Evolutionary conservation across 805 yeast species (phyloP).

Genomic region (Candida patagonica): DNA sequence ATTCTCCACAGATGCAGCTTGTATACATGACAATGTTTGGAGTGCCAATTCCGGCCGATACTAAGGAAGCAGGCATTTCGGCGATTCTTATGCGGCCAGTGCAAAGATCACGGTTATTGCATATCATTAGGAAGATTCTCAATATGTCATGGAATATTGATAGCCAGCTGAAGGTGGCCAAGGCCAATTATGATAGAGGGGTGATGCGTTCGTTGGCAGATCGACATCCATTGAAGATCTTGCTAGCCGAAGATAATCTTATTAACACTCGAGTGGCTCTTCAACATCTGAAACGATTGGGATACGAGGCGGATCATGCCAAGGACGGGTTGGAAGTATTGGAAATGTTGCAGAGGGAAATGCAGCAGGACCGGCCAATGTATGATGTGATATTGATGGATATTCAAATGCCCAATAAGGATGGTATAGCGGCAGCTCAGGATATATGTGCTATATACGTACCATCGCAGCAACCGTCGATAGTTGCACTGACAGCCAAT

Average conservation of each 20-base stretch:
- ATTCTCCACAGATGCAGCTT: slow-evolving; percentile 14
- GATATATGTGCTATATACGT: slow-evolving; percentile 31
- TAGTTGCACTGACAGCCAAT: slow-evolving; percentile 43
- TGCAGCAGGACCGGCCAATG: slow-evolving; percentile 26
- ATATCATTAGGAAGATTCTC: slow-evolving; percentile 13
- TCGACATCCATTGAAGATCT: slow-evolving; percentile 36
- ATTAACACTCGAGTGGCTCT: slow-evolving; percentile 43
- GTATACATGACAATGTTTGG: slow-evolving; percentile 21
- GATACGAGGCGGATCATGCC: slow-evolving; percentile 44
- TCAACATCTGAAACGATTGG: slow-evolving; percentile 40
- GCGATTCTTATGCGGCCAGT: slow-evolving; percentile 20
- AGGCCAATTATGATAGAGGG: slow-evolving; percentile 16
- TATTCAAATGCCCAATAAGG: slow-evolving; percentile 46
- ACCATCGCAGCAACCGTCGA: slow-evolving; percentile 28
- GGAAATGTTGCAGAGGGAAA: slow-evolving; percentile 26
- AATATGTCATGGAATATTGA: slow-evolving; percentile 10
- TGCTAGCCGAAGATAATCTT: slow-evolving; percentile 45
- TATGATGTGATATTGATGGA: slow-evolving; percentile 50
- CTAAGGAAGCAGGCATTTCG: slow-evolving; percentile 16
- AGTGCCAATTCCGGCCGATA: slow-evolving; percentile 17
- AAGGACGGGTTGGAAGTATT: slow-evolving; percentile 41
- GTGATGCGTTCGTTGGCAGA: slow-evolving; percentile 16
- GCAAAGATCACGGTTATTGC: slow-evolving; percentile 16
- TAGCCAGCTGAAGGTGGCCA: slow-evolving; percentile 12
- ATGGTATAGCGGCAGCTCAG: slow-evolving; percentile 41